Percentiles rank a stretch among this genome's conserved stretches.
These are phyloP conservation scores for Rhodotorula taiwanensis DNA, from an alignment of 768 basidiomycete genomes.

Conservation along the genomic window DNA sequence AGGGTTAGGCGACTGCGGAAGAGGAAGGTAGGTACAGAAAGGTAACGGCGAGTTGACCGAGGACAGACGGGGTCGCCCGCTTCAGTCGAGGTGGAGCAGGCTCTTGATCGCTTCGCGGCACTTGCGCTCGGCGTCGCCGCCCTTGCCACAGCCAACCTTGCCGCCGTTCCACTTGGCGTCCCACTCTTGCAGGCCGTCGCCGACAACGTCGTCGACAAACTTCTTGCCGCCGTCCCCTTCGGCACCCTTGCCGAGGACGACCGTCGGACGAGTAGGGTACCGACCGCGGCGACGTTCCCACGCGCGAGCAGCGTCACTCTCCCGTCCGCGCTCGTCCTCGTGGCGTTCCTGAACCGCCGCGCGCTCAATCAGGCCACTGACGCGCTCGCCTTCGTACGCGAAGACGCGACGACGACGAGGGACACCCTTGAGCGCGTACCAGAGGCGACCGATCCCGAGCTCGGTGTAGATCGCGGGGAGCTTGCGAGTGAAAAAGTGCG, in stretches of 20 bases:
- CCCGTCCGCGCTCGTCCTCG: slow-evolving; percentile 18
- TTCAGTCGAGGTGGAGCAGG: slow-evolving; percentile 26
- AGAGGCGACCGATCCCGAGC: slow-evolving; percentile 8
- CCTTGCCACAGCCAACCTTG: slow-evolving; percentile 3
- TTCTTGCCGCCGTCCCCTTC: slow-evolving; percentile 7
- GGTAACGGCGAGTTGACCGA: too few relatives aligned
- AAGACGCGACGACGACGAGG: slow-evolving; percentile 12
- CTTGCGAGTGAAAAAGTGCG: slow-evolving; percentile 13
- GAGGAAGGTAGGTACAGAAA: neutral
- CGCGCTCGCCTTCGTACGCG: slow-evolving; percentile 9
- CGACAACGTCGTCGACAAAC: slow-evolving; percentile 30
- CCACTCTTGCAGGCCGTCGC: slow-evolving; percentile 26
- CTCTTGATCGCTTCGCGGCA: slow-evolving; percentile 16
- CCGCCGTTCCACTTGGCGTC: slow-evolving; percentile 26
- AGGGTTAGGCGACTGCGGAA: neutral
- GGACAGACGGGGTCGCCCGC: neutral
- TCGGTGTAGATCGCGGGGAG: slow-evolving; percentile 19
- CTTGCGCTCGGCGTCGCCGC: slow-evolving; percentile 8
- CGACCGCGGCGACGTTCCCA: slow-evolving; percentile 20
- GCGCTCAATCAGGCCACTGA: slow-evolving; percentile 25
- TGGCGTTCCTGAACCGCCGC: slow-evolving; percentile 20
- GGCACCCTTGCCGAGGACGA: slow-evolving; percentile 13
- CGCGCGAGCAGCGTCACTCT: slow-evolving; percentile 20
- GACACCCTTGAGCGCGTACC: slow-evolving; percentile 18
- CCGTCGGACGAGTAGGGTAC: slow-evolving; percentile 34